Evolutionary conservation across 2,329 filamentous ascomycete genomes (phyloP), one percentile per base, ranked within the genome.

Genomic region (Ceratocystis harringtonii): DNA sequence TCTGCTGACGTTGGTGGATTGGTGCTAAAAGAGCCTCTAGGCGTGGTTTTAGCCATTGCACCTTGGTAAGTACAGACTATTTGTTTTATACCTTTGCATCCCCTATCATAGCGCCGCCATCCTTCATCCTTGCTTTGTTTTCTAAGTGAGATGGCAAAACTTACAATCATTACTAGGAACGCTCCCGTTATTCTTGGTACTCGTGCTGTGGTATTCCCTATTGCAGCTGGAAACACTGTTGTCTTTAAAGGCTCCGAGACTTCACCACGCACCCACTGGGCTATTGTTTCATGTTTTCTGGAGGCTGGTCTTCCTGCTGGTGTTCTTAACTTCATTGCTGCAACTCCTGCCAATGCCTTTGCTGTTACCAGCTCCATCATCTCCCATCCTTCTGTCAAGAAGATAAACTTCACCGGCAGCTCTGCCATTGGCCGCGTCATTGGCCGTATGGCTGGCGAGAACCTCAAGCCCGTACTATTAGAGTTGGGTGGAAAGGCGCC

Each of bases 331-430:
- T 77, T 90, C 57, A 76, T 95, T 44, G 87, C 85, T 25, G 76
- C 80, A 43, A 81, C 85, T 2, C 82, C 84, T 65, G 79, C 84
- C 66, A 82, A 88, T 69, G 90, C 89, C 0, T 79, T 85, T 0
- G 78, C 80, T 12, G 78, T 92, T 41, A 92, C 88, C 0, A 80
- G 79, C 32, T 77, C 83, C 1, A 74, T 94, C 36, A 88, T 95
- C 69, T 80, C 83, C 61, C 79, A 88, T 70, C 82, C 82, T 0
- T 77, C 78, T 0, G 76, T 95, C 66, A 87, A 84, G 73, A 95
- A 95, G 77, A 80, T 95, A 73, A 94, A 90, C 76, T 95, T 95
- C 74, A 95, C 90, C 0, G 90, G 90, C 43, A 88, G 83, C 71
- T 91, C 89, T 0, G 74, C 74, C 0, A 86, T 94, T 0, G 90